These are phyloP conservation scores for Phytophthora sp. DNA, from an alignment of 352 stramenopile species.

Conservation along the genomic window DNA sequence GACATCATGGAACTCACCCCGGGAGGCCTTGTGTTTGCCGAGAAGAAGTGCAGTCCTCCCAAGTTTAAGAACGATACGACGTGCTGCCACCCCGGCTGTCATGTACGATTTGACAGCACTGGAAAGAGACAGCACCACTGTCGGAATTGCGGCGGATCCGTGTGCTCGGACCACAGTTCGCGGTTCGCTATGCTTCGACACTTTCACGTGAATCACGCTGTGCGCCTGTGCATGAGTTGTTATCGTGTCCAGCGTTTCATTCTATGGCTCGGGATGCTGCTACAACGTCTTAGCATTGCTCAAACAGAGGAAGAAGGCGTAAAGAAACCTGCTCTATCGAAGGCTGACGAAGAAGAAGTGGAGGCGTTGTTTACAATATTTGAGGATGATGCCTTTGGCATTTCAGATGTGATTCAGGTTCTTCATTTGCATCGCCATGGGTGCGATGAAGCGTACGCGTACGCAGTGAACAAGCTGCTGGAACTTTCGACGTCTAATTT, in stretches of 20 bases:
- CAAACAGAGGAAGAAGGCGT: slow-evolving; percentile 45
- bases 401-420: slow-evolving; percentile 84
- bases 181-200: slow-evolving; percentile 72
- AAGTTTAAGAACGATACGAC: slow-evolving; percentile 76
- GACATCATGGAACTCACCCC: slow-evolving; percentile 57
- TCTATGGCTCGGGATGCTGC: slow-evolving; percentile 67
- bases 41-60: slow-evolving; percentile 64
- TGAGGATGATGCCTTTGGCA: slow-evolving; percentile 60
- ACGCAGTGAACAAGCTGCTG: slow-evolving; percentile 76
- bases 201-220: slow-evolving; percentile 64
- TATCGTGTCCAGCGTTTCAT: slow-evolving; percentile 80
- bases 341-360: slow-evolving; percentile 70
- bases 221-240: slow-evolving; percentile 74
- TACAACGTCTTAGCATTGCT: slow-evolving; percentile 64
- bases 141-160: slow-evolving; percentile 77
- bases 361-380: slow-evolving; percentile 57
- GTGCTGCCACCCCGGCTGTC: slow-evolving; percentile 68
- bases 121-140: slow-evolving; percentile 85
- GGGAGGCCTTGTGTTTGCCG: slow-evolving; percentile 62
- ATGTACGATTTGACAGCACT: slow-evolving; percentile 75
- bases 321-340: slow-evolving; percentile 41
- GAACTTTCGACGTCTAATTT: slow-evolving; percentile 66
- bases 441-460: slow-evolving; percentile 74
- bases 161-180: slow-evolving; percentile 84
- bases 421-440: slow-evolving; percentile 82